Evolutionary conservation across 345 rosid species (phyloP), one percentile per base, ranked within the genome.

Genomic region (Camelina hispida): DNA sequence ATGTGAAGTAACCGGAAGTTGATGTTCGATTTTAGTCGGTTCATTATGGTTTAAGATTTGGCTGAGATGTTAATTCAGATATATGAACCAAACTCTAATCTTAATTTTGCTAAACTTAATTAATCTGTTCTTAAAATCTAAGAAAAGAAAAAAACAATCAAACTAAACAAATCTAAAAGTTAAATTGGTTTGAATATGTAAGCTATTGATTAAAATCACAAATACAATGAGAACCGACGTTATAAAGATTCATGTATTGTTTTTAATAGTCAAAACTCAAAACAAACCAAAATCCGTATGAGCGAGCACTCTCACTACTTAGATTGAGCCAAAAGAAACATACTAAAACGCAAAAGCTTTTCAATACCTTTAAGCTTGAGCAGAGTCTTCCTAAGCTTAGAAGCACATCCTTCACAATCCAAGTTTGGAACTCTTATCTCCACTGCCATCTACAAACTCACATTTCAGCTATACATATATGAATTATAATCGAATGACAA

Each of bases 351-450:
- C 34, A 42, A 53, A 18, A 63, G 6, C 10, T 30, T 30, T 35
- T 16, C 8, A 14, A 18, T 79, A 93, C 97, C 98, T 94, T 91
- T 91, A 81, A 94, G 85, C 85, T 89, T 94, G 82, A 83, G 76
- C 62, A 89, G 88, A 72, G 97, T 85, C 82, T 81, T 91, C 91
- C 81, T 94, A 65, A 91, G 76, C 85, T 88, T 94, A 32, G 96
- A 79, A 81, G 95, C 97, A 73, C 98, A 94, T 20, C 96, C 98
- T 74, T 87, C 86, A 58, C 98, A 94, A 63, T 91, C 97, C 69
- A 94, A 71, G 79, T 94, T 94, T 15, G 96, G 96, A 77, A 91
- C 96, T 79, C 96, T 83, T 48, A 93, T 89, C 84, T 93, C 94
- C 69, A 91, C 87, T 85, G 81, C 4, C 81, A 89, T 85, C 94